Conservation (phyloP, 768 basidiomycete species). For the Amylocystis lapponica region DNA sequence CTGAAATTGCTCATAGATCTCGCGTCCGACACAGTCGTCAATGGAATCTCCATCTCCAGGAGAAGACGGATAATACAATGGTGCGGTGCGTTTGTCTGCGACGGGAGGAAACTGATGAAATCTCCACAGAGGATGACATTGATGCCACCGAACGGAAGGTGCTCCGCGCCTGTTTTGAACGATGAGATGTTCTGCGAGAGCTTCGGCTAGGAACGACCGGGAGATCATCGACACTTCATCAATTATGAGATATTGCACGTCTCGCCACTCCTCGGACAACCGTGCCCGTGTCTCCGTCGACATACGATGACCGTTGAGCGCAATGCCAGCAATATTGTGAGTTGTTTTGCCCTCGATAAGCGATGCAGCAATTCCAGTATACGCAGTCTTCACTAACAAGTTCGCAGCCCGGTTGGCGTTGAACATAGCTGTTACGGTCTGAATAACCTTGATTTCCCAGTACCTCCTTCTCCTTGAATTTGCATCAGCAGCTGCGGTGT, state of each 20-base stretch:
- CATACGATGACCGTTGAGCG: constrained; percentile 1
- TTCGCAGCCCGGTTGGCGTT: neutral
- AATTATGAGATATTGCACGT: constrained; percentile 26
- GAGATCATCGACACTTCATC: constrained; percentile 39
- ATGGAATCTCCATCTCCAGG: neutral
- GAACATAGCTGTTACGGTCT: constrained; percentile 33
- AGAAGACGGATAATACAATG: constrained; percentile 18
- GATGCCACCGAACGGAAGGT: constrained; percentile 30
- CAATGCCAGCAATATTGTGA: constrained; percentile 27
- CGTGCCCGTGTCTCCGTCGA: constrained; percentile 3
- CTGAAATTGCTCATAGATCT: constrained; percentile 10
- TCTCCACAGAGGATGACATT: constrained; percentile 37
- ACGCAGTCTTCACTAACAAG: constrained; percentile 31
- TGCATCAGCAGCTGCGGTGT: constrained; percentile 31
- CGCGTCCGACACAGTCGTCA: neutral
- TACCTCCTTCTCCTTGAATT: constrained; percentile 37
- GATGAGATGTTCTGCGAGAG: constrained; percentile 16
- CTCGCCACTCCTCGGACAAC: constrained; percentile 13
- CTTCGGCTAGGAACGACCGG: constrained; percentile 14
- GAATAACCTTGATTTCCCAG: constrained; percentile 40
- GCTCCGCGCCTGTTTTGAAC: neutral
- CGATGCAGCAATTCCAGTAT: constrained; percentile 36
- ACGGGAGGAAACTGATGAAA: constrained; percentile 45
- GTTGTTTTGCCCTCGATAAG: constrained; percentile 32
- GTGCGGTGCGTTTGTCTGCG: constrained; percentile 4